A percentile compares a stretch with the other conserved stretches of the same genome.
These are phyloP conservation scores for Neurospora sp. DNA, from an alignment of 495 filamentous ascomycete genomes.

Conservation along the genomic window DNA sequence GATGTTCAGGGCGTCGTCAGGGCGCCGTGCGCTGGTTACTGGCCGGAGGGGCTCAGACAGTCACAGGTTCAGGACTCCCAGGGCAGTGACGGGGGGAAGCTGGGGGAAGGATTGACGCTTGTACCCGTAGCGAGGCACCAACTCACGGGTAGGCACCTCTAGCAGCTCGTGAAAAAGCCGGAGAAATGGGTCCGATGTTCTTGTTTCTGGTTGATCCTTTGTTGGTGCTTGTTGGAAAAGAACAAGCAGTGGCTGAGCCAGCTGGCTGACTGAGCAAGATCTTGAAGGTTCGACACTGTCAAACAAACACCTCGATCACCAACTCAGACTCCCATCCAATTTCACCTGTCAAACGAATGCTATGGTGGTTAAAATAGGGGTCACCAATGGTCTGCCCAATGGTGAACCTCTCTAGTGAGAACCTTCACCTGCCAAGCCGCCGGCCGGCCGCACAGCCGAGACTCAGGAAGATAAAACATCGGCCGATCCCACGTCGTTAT, in stretches of 20 bases:
- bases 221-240: too few species aligned
- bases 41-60: neutral
- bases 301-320: neutral
- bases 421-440: neutral
- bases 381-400: neutral
- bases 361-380: neutral
- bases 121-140: neutral
- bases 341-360: neutral
- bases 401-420: neutral
- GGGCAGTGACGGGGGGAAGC: neutral
- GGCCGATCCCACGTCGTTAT: neutral
- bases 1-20: neutral
- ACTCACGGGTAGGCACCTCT: neutral
- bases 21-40: neutral
- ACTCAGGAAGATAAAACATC: neutral
- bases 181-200: neutral
- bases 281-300: neutral
- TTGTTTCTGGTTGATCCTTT: neutral
- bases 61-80: neutral
- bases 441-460: neutral
- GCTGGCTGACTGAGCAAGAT: neutral
- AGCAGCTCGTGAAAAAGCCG: neutral
- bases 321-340: neutral
- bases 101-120: neutral
- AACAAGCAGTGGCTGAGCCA: neutral